Conservation (phyloP, 1,284 basidiomycete species). For the Trametes pubescens region DNA sequence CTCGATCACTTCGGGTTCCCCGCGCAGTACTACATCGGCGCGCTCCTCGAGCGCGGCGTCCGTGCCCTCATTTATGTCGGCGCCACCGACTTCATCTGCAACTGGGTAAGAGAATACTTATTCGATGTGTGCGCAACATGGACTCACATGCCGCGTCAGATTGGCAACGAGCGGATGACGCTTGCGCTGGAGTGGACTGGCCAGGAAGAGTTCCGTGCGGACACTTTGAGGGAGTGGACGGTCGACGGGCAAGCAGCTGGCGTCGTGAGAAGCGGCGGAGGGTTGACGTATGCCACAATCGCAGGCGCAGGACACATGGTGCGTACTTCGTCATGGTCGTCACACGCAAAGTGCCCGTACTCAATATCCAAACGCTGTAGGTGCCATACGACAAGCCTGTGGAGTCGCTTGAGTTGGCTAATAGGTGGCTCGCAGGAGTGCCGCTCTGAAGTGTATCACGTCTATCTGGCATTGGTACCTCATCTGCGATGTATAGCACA, state of each 20-base stretch:
- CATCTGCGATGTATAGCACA: no score
- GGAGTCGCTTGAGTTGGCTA: no score
- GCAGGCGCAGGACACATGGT: slow-evolving; percentile 75
- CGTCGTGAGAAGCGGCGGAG: slow-evolving; percentile 61
- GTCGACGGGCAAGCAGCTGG: slow-evolving; percentile 60
- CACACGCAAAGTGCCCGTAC: no score
- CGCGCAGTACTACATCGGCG: slow-evolving; percentile 65
- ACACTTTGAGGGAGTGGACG: slow-evolving; percentile 62
- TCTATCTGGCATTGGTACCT: no score
- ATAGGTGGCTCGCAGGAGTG: no score
- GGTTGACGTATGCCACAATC: slow-evolving; percentile 71
- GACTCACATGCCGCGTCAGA: slow-evolving; percentile 7
- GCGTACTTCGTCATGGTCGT: slow-evolving; percentile 30
- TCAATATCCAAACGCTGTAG: no score
- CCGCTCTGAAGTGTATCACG: no score
- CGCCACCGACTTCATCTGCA: slow-evolving; percentile 77
- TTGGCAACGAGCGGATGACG: slow-evolving; percentile 72
- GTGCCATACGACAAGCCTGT: no score
- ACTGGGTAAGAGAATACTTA: slow-evolving; percentile 72
- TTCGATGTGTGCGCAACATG: slow-evolving; percentile 35
- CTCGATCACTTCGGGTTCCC: slow-evolving; percentile 54
- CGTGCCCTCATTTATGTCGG: slow-evolving; percentile 81
- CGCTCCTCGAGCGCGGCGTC: slow-evolving; percentile 77
- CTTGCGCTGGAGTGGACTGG: slow-evolving; percentile 69
- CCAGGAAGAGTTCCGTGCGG: slow-evolving; percentile 54